Percentiles rank a stretch among this genome's conserved stretches.
Conservation (phyloP, 805 yeast species). For the Yamadazyma paraphyllophila region DNA sequence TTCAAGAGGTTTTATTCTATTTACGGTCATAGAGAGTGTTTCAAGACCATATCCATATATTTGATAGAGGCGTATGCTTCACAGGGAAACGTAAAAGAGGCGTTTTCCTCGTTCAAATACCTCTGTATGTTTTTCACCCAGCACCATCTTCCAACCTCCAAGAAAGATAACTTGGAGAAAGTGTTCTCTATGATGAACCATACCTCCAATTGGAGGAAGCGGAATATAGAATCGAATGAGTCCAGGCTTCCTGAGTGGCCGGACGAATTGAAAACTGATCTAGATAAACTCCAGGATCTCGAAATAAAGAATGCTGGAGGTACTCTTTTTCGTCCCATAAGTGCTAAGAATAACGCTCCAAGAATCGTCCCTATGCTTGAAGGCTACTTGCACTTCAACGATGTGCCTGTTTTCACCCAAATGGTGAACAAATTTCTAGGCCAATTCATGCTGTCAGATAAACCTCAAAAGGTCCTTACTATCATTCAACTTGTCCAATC, state of each 20-base stretch:
- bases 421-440: slow-evolving; percentile 19
- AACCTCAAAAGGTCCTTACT: slow-evolving; percentile 3
- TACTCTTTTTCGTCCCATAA: slow-evolving; percentile 22
- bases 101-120: slow-evolving; percentile 24
- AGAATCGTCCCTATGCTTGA: slow-evolving; percentile 24
- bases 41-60: slow-evolving; percentile 25
- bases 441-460: slow-evolving; percentile 14
- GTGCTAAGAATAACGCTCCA: slow-evolving; percentile 17
- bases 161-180: slow-evolving; percentile 8
- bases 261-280: slow-evolving; percentile 5
- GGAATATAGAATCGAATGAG: slow-evolving; percentile 20
- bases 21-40: slow-evolving; percentile 26
- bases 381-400: slow-evolving; percentile 26
- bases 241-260: slow-evolving; percentile 7
- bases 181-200: slow-evolving; percentile 8
- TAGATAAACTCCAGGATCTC: slow-evolving; percentile 14
- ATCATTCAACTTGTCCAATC: slow-evolving; percentile 18
- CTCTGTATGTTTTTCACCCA: slow-evolving; percentile 20
- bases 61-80: slow-evolving; percentile 32
- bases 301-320: neutral
- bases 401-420: slow-evolving; percentile 30
- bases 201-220: slow-evolving; percentile 20
- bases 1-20: slow-evolving; percentile 40
- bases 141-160: slow-evolving; percentile 16
- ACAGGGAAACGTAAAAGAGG: slow-evolving; percentile 19